Evolutionary conservation across 345 rosid species (phyloP).

Genomic region (Eucalyptus erythrocorys): DNA sequence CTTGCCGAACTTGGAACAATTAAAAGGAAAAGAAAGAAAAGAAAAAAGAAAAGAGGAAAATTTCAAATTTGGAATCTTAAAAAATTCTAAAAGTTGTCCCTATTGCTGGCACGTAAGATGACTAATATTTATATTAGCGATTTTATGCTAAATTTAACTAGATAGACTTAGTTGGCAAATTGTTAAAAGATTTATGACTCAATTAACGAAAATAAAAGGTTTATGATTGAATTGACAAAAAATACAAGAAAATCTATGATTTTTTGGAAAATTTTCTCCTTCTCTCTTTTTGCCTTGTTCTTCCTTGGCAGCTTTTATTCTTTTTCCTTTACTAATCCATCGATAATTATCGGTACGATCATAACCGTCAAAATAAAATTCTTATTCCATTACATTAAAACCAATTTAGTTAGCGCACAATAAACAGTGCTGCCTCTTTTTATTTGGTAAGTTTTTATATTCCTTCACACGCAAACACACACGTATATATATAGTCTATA

Average conservation of each 20-base stretch:
- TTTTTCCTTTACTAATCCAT: neutral
- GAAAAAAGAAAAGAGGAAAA: too few relatives aligned
- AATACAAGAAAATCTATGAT: accelerated
- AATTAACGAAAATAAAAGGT: neutral
- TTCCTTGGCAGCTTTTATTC: neutral
- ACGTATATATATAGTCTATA: too few relatives aligned
- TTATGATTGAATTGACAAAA: neutral
- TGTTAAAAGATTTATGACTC: too few relatives aligned
- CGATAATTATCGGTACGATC: neutral
- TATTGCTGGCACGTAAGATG: too few relatives aligned
- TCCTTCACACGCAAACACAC: neutral
- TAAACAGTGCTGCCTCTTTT: neutral
- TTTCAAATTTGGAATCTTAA: too few relatives aligned
- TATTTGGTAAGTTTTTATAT: neutral
- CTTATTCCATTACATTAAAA: neutral
- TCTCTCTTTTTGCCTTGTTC: neutral
- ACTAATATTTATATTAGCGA: neutral
- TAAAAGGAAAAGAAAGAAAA: too few relatives aligned
- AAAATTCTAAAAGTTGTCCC: too few relatives aligned
- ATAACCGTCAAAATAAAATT: neutral
- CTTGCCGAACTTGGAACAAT: neutral
- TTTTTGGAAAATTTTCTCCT: neutral
- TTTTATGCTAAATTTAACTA: too few relatives aligned
- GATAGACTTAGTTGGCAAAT: too few relatives aligned
- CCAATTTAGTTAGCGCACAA: neutral